Percentiles rank a stretch among this genome's conserved stretches.
These are phyloP conservation scores for Candida saitoana DNA, from an alignment of 805 yeast species.

Conservation along the genomic window DNA sequence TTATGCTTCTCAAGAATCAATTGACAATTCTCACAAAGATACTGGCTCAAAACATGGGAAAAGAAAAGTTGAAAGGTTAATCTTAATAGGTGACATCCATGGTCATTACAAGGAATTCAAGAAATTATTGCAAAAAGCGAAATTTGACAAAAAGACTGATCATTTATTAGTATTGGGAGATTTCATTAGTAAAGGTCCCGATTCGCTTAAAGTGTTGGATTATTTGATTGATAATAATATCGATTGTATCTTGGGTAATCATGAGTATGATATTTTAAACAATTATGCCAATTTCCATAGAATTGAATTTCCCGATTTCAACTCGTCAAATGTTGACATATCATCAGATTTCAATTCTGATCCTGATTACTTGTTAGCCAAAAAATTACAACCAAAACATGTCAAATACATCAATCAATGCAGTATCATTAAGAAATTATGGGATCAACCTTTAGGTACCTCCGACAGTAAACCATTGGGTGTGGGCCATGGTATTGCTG, in stretches of 20 bases:
- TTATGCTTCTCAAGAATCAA: background rate
- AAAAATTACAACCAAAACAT: conserved; percentile 55
- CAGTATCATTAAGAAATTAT: conserved; percentile 60
- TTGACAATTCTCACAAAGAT: too few relatives aligned
- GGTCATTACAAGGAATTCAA: conserved; percentile 62
- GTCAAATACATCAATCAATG: conserved; percentile 57
- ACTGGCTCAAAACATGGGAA: conserved; percentile 2
- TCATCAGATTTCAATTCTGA: conserved; percentile 24
- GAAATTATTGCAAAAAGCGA: conserved; percentile 48
- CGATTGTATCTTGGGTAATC: conserved; percentile 84
- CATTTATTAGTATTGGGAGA: conserved; percentile 76
- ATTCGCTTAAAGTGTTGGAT: conserved; percentile 65
- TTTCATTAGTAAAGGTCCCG: conserved; percentile 79
- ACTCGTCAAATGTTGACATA: background rate
- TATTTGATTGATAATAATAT: conserved; percentile 54
- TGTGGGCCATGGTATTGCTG: conserved; percentile 49
- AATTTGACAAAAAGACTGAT: conserved; percentile 47
- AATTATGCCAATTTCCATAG: conserved; percentile 61
- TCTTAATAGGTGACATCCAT: conserved; percentile 85
- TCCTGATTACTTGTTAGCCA: conserved; percentile 45
- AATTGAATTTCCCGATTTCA: conserved; percentile 30
- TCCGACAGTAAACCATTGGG: conserved; percentile 19
- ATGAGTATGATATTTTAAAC: conserved; percentile 69
- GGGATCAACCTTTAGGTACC: conserved; percentile 49
- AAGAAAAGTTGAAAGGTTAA: conserved; percentile 40